These are phyloP conservation scores for Fusarium cicatricum DNA, from an alignment of 2,329 filamentous ascomycete genomes.

Conservation along the genomic window DNA sequence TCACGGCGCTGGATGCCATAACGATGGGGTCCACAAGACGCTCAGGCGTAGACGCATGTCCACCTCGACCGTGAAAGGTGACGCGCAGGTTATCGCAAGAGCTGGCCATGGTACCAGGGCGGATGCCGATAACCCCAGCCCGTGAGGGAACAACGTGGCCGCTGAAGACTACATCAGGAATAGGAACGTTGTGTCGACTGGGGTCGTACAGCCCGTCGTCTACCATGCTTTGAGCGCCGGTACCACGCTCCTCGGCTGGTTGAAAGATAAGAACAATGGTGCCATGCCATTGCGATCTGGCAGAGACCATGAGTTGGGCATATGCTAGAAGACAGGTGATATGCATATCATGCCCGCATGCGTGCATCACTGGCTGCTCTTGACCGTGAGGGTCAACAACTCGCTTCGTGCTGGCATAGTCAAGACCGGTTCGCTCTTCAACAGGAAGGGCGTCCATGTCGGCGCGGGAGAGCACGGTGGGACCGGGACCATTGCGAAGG, in stretches of 20 bases:
- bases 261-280: conserved; percentile 73
- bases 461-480: conserved; percentile 65
- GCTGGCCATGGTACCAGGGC: conserved; percentile 38
- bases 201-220: conserved; percentile 48
- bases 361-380: conserved; percentile 68
- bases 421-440: conserved; percentile 61
- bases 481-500: conserved; percentile 62
- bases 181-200: conserved; percentile 26
- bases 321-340: conserved; percentile 66
- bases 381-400: conserved; percentile 8
- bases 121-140: conserved; percentile 45
- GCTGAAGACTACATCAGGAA: conserved; percentile 50
- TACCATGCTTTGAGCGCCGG: conserved; percentile 60
- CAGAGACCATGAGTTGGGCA: conserved; percentile 56
- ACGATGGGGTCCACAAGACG: conserved; percentile 56
- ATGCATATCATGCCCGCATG: conserved; percentile 74
- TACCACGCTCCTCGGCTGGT: conserved; percentile 70
- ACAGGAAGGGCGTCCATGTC: conserved; percentile 71
- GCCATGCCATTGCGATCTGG: conserved; percentile 63
- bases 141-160: conserved; percentile 43
- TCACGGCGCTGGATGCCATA: conserved; percentile 52
- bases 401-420: conserved; percentile 57
- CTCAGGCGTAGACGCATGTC: conserved; percentile 54
- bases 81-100: conserved; percentile 42
- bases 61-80: conserved; percentile 50